These are phyloP conservation scores for Picea sitchensis DNA, from an alignment of 75 land plant species.

Conservation along the genomic window DNA sequence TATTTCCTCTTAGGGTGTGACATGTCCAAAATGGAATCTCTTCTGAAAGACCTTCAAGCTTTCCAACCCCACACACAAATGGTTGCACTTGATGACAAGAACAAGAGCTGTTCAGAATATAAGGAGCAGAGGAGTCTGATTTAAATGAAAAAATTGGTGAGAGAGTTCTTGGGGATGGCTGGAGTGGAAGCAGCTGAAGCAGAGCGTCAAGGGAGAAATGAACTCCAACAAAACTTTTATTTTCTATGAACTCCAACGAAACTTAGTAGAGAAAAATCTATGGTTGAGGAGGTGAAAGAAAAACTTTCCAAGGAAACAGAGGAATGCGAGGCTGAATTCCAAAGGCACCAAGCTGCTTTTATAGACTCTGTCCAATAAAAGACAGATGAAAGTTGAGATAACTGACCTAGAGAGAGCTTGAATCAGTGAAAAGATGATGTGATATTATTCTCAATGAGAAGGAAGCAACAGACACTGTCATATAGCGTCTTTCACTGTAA, in stretches of 20 bases:
- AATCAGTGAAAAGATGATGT: no score
- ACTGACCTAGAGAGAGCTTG: no score
- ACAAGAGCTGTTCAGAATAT: conserved; percentile 18
- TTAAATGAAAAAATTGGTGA: conserved; percentile 47
- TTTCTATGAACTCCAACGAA: conserved; percentile 29
- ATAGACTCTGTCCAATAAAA: conserved; percentile 56
- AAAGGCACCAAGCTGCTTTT: conserved; percentile 63
- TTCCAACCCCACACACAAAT: conserved; percentile 8
- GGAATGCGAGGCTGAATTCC: conserved; percentile 41
- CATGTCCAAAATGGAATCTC: conserved; percentile 33
- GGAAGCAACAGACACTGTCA: no score
- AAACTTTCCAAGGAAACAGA: conserved; percentile 35
- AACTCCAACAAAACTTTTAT: conserved; percentile 21
- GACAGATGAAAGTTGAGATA: conserved; percentile 58
- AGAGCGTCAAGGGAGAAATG: conserved; percentile 14
- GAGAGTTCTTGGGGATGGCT: conserved; percentile 26
- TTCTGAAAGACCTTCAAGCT: conserved; percentile 31
- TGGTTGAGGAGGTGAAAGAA: conserved; percentile 44
- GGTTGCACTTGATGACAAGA: neutral
- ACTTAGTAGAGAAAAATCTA: conserved; percentile 26
- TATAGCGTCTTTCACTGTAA: no score
- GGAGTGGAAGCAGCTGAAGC: conserved; percentile 41
- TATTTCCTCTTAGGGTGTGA: no score
- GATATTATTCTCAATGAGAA: no score
- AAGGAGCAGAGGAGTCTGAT: conserved; percentile 31